Conservation (phyloP, 164 flowering plant species). For the Aristolochia contorta region DNA sequence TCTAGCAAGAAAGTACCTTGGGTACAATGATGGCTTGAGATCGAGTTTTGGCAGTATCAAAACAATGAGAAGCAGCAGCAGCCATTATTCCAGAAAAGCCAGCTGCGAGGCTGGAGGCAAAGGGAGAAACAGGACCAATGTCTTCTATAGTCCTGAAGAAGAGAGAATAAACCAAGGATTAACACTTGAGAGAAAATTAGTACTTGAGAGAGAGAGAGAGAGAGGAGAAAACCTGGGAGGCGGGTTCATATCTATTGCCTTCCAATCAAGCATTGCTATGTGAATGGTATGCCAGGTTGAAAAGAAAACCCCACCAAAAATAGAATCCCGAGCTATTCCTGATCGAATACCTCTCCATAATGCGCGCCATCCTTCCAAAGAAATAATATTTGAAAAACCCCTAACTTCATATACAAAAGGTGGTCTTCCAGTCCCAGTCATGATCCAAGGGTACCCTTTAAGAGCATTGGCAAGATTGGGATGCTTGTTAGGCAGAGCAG, state of each 20-base stretch:
- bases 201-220: neutral
- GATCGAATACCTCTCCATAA: slow-evolving; percentile 77
- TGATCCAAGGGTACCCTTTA: slow-evolving; percentile 85
- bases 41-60: slow-evolving; percentile 80
- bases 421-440: slow-evolving; percentile 85
- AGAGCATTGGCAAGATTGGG: slow-evolving; percentile 48
- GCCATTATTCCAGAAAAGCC: slow-evolving; percentile 82
- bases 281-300: slow-evolving; percentile 82
- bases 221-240: slow-evolving; percentile 42
- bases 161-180: neutral
- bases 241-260: slow-evolving; percentile 72
- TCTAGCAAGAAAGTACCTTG: slow-evolving; percentile 36
- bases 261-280: slow-evolving; percentile 70
- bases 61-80: slow-evolving; percentile 89
- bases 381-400: slow-evolving; percentile 38
- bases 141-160: slow-evolving; percentile 45
- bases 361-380: slow-evolving; percentile 78
- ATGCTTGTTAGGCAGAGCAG: slow-evolving; percentile 45
- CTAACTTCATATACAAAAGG: slow-evolving; percentile 58
- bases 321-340: slow-evolving; percentile 66
- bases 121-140: slow-evolving; percentile 72
- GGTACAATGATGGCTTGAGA: slow-evolving; percentile 74
- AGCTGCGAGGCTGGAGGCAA: slow-evolving; percentile 70
- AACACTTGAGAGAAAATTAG: neutral
- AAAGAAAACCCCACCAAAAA: slow-evolving; percentile 59